A percentile compares a stretch with the other conserved stretches of the same genome.
These are phyloP conservation scores for Wickerhamiella vanderwaltii DNA, from an alignment of 805 yeast species.

Conservation along the genomic window DNA sequence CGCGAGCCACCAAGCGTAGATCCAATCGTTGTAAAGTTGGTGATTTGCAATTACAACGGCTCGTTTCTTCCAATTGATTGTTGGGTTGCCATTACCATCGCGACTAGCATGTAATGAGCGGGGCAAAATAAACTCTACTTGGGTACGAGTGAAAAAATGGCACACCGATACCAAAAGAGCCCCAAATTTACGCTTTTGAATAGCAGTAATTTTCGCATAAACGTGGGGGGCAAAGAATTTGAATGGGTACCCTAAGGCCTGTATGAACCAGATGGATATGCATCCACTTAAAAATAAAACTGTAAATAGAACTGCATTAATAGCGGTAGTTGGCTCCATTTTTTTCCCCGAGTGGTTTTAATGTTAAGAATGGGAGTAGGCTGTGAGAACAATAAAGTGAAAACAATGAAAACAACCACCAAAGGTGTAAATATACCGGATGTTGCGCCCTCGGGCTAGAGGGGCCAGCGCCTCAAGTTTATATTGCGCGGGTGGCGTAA, in stretches of 20 bases:
- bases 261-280: not conserved
- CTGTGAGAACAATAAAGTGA: no score
- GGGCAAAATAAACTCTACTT: slow-evolving; percentile 1
- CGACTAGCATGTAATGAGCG: not conserved
- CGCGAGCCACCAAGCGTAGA: slow-evolving; percentile 74
- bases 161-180: not conserved
- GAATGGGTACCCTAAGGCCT: not conserved
- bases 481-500: no score
- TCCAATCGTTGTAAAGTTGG: slow-evolving; percentile 92
- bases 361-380: no score
- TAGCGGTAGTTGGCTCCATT: no score
- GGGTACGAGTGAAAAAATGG: slow-evolving; percentile 4
- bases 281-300: slow-evolving; percentile 1
- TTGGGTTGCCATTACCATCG: slow-evolving; percentile 3
- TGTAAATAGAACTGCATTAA: not conserved
- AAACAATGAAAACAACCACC: no score
- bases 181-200: slow-evolving; percentile 4
- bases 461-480: no score
- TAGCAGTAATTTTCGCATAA: not conserved
- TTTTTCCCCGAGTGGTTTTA: no score
- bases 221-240: not conserved
- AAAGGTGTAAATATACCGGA: no score
- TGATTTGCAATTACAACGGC: slow-evolving; percentile 75
- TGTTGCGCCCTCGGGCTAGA: no score
- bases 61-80: slow-evolving; percentile 33